phyloP scores from a whole-genome alignment of 2,329 filamentous ascomycete genomes.

The Fusarium illudens region DNA sequence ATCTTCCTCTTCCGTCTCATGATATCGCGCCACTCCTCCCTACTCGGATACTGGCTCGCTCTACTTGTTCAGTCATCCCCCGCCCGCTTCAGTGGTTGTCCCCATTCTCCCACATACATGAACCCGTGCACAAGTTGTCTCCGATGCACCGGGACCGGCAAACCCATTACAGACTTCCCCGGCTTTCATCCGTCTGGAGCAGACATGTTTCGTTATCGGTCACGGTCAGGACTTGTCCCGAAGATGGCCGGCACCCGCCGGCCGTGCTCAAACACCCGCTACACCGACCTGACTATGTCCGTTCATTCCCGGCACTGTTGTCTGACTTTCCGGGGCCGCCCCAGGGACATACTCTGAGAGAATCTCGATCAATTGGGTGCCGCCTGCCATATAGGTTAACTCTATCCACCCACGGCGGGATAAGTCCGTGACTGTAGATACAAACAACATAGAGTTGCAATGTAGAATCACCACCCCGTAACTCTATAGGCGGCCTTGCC shows the following conservation, averaged over 20 bases:
- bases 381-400: neutral
- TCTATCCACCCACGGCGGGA: neutral
- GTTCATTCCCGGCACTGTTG: neutral
- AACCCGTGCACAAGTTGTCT: neutral
- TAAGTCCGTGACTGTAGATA: neutral
- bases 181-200: constrained; percentile 7
- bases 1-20: constrained; percentile 4
- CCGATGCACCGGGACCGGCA: constrained; percentile 12
- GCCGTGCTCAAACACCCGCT: neutral
- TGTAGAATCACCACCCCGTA: neutral
- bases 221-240: neutral
- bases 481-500: neutral
- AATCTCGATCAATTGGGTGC: neutral
- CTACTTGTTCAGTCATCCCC: neutral
- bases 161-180: neutral
- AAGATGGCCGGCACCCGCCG: neutral
- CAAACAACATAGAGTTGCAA: neutral
- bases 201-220: neutral
- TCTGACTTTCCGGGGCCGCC: neutral
- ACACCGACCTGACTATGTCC: neutral
- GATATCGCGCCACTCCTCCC: neutral
- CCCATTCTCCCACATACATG: constrained; percentile 9
- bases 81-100: neutral
- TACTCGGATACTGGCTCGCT: neutral
- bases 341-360: neutral